phyloP scores from a whole-genome alignment of 495 filamentous ascomycete genomes.

The Thermothielavioides terrestris region DNA sequence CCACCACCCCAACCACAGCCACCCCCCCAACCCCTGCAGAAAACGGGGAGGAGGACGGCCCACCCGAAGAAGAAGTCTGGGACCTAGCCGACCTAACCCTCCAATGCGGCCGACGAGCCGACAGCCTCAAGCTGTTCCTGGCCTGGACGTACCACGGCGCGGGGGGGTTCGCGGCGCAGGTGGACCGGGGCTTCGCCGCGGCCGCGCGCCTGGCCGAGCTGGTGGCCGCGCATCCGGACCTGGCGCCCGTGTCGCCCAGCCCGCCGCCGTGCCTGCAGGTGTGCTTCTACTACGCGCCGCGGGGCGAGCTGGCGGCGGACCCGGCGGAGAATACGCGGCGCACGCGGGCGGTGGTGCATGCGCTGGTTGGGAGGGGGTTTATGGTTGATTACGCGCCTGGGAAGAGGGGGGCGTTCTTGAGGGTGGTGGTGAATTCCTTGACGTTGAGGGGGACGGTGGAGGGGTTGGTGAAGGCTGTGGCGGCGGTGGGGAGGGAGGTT shows the following conservation, averaged over 20 bases:
- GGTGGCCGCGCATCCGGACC: conserved; percentile 45
- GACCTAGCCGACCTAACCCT: conserved; percentile 91
- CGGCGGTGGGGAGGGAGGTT: conserved; percentile 51
- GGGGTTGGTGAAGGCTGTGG: conserved; percentile 63
- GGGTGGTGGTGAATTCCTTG: conserved; percentile 76
- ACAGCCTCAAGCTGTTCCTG: conserved; percentile 78
- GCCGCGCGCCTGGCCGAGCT: conserved; percentile 57
- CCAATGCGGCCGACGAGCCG: conserved; percentile 82
- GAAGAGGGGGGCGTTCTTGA: conserved; percentile 70
- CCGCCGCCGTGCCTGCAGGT: conserved; percentile 88
- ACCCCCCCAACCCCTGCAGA: neutral
- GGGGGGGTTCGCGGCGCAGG: conserved; percentile 46
- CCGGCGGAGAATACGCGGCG: conserved; percentile 55
- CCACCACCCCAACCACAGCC: neutral
- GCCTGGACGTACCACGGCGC: conserved; percentile 81
- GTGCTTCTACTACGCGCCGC: conserved; percentile 78
- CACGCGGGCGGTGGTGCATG: conserved; percentile 59
- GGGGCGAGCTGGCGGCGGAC: conserved; percentile 42
- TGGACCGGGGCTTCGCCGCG: conserved; percentile 59
- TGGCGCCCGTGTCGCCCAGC: conserved; percentile 62
- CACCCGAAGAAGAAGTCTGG: too few species aligned
- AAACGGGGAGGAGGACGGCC: too few species aligned
- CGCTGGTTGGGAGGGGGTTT: conserved; percentile 65
- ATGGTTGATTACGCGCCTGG: conserved; percentile 93
- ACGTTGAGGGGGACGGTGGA: conserved; percentile 69